Evolutionary conservation across 345 rosid species (phyloP), one percentile per base, ranked within the genome.

Genomic region (Populus nigra): DNA sequence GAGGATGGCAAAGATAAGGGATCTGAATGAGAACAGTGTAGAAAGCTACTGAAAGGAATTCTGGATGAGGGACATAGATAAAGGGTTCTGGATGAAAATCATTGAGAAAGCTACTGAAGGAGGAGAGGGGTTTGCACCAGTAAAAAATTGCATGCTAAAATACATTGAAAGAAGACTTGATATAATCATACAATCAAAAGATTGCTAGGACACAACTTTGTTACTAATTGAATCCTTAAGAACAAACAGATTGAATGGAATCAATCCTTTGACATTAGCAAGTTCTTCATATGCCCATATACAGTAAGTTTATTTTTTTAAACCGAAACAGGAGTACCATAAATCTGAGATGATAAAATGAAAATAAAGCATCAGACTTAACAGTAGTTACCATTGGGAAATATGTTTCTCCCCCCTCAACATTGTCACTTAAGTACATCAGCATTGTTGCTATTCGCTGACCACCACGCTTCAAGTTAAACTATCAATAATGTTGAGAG

Each of bases 371-470:
- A 71, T 53, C 55, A 57, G 36, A 63, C 69, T 43, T 47, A 9
- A 31, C 7, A 55, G n/a, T 72, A 49, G 78, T 80, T 90, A 95
- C 99, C 98, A 83, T 69, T 68, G 98, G 99, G 82, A 95, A 95
- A 85, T 91, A 91, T 53, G 99, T 95, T 88, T 95, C 99, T 82
- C 99, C 99, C 73, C 98, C 99, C 84, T 95, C 93, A 35, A 93
- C 97, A 74, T 86, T 86, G 79, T 92, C 93, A 25, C 90, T 95
- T 77, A 95, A 80, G 85, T 95, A 93, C 97, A 95, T 93, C 70
- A 95, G 95, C 92, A 93, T 83, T 43, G 99, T 95, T 73, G 98
- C 98, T 72, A 95, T 78, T 8, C 97, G 88, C 80, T 95, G 99
- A 84, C 99, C 99, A 68, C 99, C 99, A 0, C 91, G 94, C 70